phyloP scores from a whole-genome alignment of 768 basidiomycete genomes.

The Kwoniella sp. region DNA sequence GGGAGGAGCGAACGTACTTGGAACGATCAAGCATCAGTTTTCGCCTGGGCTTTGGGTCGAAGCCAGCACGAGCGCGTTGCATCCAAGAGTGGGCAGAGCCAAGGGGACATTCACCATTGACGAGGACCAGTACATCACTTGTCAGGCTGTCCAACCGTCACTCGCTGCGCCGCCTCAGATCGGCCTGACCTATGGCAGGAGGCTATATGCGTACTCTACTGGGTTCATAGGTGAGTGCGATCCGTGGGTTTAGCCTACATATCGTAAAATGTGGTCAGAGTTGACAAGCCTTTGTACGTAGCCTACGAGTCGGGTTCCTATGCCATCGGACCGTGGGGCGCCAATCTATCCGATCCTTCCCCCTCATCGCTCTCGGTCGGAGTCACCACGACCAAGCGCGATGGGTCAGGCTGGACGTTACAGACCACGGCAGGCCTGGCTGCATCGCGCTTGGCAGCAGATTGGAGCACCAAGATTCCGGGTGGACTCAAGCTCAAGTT shows the following conservation, averaged over 20 bases:
- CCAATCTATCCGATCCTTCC: conserved; percentile 12
- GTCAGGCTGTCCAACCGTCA: conserved; percentile 44
- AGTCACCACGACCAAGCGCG: conserved; percentile 32
- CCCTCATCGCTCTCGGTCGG: conserved; percentile 46
- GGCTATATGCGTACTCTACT: conserved; percentile 47
- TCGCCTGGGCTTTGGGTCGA: conserved; percentile 60
- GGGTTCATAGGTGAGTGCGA: conserved; percentile 44
- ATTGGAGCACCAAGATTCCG: conserved; percentile 41
- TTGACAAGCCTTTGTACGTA: too few species aligned
- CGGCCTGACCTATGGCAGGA: conserved; percentile 44
- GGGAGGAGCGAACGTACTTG: conserved; percentile 57
- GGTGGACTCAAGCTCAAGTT: conserved; percentile 46
- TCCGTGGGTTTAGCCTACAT: background rate
- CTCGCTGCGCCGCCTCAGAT: conserved; percentile 46
- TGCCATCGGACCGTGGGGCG: conserved; percentile 49
- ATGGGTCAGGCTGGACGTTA: conserved; percentile 47
- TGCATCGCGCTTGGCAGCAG: conserved; percentile 35
- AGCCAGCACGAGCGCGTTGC: conserved; percentile 44
- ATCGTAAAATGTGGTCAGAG: too few species aligned
- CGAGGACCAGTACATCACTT: conserved; percentile 35
- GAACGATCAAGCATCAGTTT: conserved; percentile 71
- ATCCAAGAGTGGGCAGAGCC: conserved; percentile 35
- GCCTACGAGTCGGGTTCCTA: conserved; percentile 47
- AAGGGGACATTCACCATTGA: conserved; percentile 44
- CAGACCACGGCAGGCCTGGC: conserved; percentile 40